Base-by-base conservation (phyloP, 108 stramenopile species). In the Nitzschia sp. region DNA sequence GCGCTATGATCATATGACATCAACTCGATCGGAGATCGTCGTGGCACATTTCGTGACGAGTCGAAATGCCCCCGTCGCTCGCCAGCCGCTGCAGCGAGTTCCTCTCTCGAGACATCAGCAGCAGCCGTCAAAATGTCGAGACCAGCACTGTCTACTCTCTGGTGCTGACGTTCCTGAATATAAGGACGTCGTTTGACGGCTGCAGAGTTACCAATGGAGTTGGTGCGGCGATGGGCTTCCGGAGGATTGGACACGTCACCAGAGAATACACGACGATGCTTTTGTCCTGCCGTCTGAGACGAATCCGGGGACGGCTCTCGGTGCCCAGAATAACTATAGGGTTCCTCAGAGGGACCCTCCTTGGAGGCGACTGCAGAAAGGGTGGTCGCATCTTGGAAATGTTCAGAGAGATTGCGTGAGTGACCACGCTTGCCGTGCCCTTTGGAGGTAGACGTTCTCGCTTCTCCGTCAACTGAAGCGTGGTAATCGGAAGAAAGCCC, bases 221-320 rank as follows among this genome's bases (percentile, higher is more conserved):
- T 82, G 19, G 87, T 77, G 3, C 92, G 69, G 18, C 89, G 85
- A 74, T 93, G 89, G 30, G 85, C 82, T 61, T 77, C 47, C 13
- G 85, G 69, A 3, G 85, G 89, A 64, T 88, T 80, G 6, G 82
- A 78, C 18, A 66, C 46, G 48, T 74, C 82, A 2, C 82, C 87
- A 23, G 91, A 93, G 59, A 72, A 74, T 0, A 31, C 85, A 3
- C 91, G 78, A 23, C 87, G 85, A 48, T 93, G 91, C 47, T 93
- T 93, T 31, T 78, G 71, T 2, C 64, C 67, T n/a, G 25, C 25
- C 11, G 61, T 23, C 3, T 34, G 59, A 35, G 63, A 54, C 26
- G 63, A 35, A 18, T 4, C 9, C 5, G 27, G 61, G 1, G 61
- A 21, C 11, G 18, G 42, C 1, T 21, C 38, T 5, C 38, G 17